phyloP scores from a whole-genome alignment of 148 eudicot genomes.

The Rhododendron griersonianum region DNA sequence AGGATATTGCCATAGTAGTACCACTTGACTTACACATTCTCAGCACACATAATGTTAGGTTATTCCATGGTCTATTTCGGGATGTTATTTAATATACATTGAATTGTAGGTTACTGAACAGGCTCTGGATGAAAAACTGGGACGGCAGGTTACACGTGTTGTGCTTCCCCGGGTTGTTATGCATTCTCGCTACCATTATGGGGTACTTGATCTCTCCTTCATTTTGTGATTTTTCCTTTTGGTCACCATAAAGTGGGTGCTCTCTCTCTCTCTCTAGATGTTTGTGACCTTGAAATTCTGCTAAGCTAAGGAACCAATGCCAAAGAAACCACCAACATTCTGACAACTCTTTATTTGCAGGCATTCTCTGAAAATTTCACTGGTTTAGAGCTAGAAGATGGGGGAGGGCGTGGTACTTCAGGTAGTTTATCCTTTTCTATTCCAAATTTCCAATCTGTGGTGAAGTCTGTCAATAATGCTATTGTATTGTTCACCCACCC shows the following conservation, averaged over 20 bases:
- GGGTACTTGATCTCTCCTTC: constrained; percentile 42
- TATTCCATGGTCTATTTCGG: neutral
- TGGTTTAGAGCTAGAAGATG: constrained; percentile 98
- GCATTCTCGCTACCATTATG: constrained; percentile 94
- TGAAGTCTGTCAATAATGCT: neutral
- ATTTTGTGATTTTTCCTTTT: neutral
- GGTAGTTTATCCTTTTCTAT: constrained; percentile 41
- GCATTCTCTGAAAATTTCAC: constrained; percentile 92
- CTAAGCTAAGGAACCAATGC: neutral
- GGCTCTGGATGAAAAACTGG: constrained; percentile 72
- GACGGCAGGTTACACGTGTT: constrained; percentile 84
- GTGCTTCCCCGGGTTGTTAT: constrained; percentile 95
- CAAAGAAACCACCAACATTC: neutral
- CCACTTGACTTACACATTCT: neutral
- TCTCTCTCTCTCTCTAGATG: neutral
- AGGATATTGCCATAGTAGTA: neutral
- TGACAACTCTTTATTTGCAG: constrained; percentile 33
- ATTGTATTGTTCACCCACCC: neutral
- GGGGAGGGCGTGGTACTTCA: constrained; percentile 99
- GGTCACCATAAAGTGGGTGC: neutral
- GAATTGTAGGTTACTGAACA: constrained; percentile 69
- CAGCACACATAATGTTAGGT: neutral
- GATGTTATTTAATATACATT: neutral
- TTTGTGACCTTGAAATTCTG: neutral
- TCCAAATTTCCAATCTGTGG: neutral